Conservation (phyloP, 768 basidiomycete species). For the Tricholomella constricta region DNA sequence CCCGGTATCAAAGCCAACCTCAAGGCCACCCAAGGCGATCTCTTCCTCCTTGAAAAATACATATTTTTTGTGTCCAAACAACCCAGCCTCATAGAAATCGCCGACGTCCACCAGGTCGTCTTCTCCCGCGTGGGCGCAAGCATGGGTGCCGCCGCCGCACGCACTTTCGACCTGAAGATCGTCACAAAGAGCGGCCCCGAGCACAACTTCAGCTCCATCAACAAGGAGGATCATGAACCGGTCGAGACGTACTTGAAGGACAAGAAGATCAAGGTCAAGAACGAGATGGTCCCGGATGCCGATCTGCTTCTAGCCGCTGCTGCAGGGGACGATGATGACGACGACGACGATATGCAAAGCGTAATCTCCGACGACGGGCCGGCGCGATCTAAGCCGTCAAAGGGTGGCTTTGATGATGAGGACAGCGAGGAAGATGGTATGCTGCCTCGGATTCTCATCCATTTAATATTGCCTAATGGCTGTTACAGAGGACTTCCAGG, state of each 20-base stretch:
- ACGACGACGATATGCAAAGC: conserved; percentile 84
- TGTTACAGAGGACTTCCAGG: conserved; percentile 83
- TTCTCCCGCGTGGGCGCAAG: conserved; percentile 93
- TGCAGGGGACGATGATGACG: conserved; percentile 70
- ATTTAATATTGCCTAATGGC: background rate
- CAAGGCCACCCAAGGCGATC: conserved; percentile 94
- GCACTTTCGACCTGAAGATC: conserved; percentile 93
- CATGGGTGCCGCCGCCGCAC: conserved; percentile 78
- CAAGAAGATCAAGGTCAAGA: conserved; percentile 93
- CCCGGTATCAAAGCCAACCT: conserved; percentile 97
- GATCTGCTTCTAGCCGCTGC: conserved; percentile 70
- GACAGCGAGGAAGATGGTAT: conserved; percentile 76
- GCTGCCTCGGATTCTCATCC: conserved; percentile 10
- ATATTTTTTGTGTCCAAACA: conserved; percentile 98
- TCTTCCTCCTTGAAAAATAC: conserved; percentile 98
- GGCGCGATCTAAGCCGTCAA: conserved; percentile 49
- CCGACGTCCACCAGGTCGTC: conserved; percentile 85
- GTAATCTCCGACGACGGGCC: conserved; percentile 71
- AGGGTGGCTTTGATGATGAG: conserved; percentile 65
- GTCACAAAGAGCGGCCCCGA: conserved; percentile 84
- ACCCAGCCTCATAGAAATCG: conserved; percentile 86
- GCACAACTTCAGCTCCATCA: conserved; percentile 88
- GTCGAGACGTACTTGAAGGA: conserved; percentile 84
- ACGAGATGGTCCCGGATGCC: conserved; percentile 90
- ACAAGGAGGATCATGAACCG: conserved; percentile 91